Conservation (phyloP, 257 asterid genomes). For the Solanum corneliomulleri region DNA sequence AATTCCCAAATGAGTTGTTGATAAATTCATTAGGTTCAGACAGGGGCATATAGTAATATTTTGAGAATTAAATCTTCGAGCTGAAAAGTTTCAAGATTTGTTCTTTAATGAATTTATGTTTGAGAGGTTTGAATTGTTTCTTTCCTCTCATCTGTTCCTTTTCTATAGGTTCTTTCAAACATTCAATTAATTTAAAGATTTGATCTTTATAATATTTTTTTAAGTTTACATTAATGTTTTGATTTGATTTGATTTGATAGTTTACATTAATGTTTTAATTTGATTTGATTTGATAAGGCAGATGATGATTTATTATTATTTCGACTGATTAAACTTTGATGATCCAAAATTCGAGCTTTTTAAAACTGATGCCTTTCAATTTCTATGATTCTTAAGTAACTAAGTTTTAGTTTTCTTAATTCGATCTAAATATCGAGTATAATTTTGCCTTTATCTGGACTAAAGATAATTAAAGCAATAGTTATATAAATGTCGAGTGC, state of each 20-base stretch:
- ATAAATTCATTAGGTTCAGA: background rate
- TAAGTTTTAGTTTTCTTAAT: background rate
- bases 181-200: background rate
- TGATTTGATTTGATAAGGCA: background rate
- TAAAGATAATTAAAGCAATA: too few species aligned
- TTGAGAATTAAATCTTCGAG: background rate
- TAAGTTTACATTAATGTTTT: background rate
- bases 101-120: background rate
- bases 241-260: background rate
- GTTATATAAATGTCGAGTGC: background rate
- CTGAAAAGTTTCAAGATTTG: background rate
- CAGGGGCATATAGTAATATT: background rate
- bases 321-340: conserved; percentile 3
- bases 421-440: too few species aligned
- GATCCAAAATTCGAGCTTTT: conserved; percentile 15
- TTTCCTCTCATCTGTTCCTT: background rate
- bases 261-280: background rate
- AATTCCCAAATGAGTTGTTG: background rate
- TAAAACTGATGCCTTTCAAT: conserved; percentile 8
- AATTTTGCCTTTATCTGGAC: background rate
- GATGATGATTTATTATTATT: background rate
- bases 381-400: background rate
- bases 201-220: background rate
- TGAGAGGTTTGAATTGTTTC: background rate
- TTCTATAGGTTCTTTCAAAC: background rate